Base-by-base conservation (phyloP, 2,329 filamentous ascomycete species). In the Ceratocystis cacaofunesta region DNA sequence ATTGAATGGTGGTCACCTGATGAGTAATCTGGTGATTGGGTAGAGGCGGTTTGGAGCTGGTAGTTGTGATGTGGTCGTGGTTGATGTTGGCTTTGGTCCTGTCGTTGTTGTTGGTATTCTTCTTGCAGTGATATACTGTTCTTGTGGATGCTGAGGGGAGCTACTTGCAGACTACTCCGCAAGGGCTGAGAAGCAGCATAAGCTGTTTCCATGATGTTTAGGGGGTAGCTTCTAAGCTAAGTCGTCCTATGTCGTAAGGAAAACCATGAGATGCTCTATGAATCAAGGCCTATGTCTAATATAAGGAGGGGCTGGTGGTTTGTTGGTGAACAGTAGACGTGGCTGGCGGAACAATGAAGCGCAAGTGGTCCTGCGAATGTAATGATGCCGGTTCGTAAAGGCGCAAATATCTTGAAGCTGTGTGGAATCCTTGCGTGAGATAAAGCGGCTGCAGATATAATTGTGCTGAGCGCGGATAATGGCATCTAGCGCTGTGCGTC, bases 151-250 rank as follows among this genome's bases (percentile, higher is more conserved):
- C 78, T 72, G 67, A 86, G 76, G 66, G 84, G 83, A 72, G 83
- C 83, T 75, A 85, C 82, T 72, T 83, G 80, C 64, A 83, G 78
- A 77, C 82, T 85, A 72, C 81, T 77, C 74, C 82, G 79, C 74
- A 78, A 75, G 66, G 77, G 72, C 70, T 78, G 74, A 70, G 77
- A 75, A 10, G 28, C 25, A 52, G 61, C 7, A 52, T 30, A 25
- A 19, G 15, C 62, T 50, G 62, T 32, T 28, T 62, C 50, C 65
- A 66, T 62, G 48, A 19, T 58, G 28, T 28, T 5, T 15, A 55
- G 50, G 3, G 3, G 30, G 61, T 65, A 61, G 63, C 43, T 46
- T 52, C 63, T 32, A 66, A 66, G 61, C 65, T 66, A 61, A 41
- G 22, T 60, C 32, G 22, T 50, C 48, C 57, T 65, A 65, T 62